Conservation (phyloP, 2,329 filamentous ascomycete genomes). For the Periconia digitata region DNA sequence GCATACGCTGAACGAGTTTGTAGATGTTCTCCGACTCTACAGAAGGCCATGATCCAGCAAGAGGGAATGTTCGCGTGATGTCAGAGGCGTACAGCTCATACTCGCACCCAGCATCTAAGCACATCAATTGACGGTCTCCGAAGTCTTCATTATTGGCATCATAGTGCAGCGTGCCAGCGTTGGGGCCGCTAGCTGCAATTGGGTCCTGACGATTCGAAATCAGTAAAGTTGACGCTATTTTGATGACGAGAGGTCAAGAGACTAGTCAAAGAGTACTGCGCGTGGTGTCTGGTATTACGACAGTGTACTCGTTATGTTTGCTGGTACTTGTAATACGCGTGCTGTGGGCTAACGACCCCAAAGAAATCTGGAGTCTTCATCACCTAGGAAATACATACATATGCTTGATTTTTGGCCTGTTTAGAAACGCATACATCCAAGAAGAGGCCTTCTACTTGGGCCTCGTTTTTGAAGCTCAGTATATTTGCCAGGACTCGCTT, state of each 20-base stretch:
- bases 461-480: conserved; percentile 69
- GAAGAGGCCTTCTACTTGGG: conserved; percentile 80
- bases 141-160: conserved; percentile 75
- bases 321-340: too few species aligned
- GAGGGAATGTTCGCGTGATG: conserved; percentile 83
- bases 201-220: too few species aligned
- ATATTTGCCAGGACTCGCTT: conserved; percentile 67
- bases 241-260: too few species aligned
- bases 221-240: too few species aligned
- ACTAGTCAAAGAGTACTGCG: too few species aligned
- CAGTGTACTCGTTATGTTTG: too few species aligned
- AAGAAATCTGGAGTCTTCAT: too few species aligned
- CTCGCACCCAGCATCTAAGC: conserved; percentile 87
- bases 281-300: too few species aligned
- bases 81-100: conserved; percentile 85
- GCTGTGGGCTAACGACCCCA: too few species aligned
- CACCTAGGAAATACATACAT: too few species aligned
- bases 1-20: conserved; percentile 78
- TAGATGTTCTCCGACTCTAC: conserved; percentile 73
- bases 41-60: conserved; percentile 68
- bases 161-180: conserved; percentile 87
- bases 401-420: conserved; percentile 77
- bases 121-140: conserved; percentile 68
- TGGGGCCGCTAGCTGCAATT: conserved; percentile 84
- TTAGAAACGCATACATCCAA: conserved; percentile 69